Conservation (phyloP, 495 filamentous ascomycete species). For the Penicillium lagena region DNA sequence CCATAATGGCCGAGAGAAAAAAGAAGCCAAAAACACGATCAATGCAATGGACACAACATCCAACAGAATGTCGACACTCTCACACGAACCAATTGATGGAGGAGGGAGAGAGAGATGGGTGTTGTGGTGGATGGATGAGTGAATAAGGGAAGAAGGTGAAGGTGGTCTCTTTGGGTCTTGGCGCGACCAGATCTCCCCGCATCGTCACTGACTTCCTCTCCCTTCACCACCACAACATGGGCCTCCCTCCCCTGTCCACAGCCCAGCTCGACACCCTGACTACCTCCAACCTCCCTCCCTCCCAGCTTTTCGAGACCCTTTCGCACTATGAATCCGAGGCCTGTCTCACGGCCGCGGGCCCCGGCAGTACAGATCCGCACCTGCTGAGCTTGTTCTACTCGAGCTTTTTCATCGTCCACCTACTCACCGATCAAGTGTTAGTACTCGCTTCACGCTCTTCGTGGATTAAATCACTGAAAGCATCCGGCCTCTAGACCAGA, state of each 20-base stretch:
- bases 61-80: no score
- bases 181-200: conserved; percentile 22
- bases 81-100: conserved; percentile 12
- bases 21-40: conserved; percentile 26
- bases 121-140: no score
- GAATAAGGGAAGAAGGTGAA: conserved; percentile 6
- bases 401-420: conserved; percentile 45
- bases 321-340: conserved; percentile 40
- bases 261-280: conserved; percentile 33
- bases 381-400: conserved; percentile 42
- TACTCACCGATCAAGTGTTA: conserved; percentile 47
- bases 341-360: conserved; percentile 20
- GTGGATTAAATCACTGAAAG: not conserved
- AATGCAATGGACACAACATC: not conserved
- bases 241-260: conserved; percentile 25
- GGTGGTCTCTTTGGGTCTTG: conserved; percentile 41
- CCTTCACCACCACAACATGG: conserved; percentile 19
- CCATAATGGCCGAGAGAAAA: conserved; percentile 44
- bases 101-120: conserved; percentile 17
- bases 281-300: conserved; percentile 24
- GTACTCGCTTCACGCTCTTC: not conserved
- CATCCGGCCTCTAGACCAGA: conserved; percentile 30
- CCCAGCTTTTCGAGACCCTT: conserved; percentile 37
- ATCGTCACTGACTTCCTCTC: conserved; percentile 6
- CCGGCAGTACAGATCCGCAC: conserved; percentile 10